Percentiles rank a stretch among this genome's conserved stretches.
phyloP scores from a whole-genome alignment of 2,329 filamentous ascomycete genomes.

The Xylaria sp. region DNA sequence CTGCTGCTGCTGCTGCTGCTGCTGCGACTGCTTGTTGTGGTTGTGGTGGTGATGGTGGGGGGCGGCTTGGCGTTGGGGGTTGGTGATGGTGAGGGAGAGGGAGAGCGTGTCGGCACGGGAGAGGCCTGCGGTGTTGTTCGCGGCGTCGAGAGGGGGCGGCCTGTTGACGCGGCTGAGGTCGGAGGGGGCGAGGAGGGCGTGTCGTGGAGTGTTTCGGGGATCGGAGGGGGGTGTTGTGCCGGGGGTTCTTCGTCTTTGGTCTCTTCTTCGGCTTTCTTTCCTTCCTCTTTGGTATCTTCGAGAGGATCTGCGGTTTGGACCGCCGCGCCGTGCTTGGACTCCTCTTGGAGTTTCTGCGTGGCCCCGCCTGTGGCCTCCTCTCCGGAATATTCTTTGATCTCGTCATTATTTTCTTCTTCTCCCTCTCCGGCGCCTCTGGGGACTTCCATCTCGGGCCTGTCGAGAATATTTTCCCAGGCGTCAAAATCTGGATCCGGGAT shows the following conservation, averaged over 20 bases:
- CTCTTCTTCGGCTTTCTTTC: not conserved
- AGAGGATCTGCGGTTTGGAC: not conserved
- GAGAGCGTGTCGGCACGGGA: not conserved
- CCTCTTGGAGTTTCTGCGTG: not conserved
- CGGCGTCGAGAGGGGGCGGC: not conserved
- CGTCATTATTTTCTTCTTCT: not conserved
- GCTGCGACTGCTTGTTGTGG: too few species aligned
- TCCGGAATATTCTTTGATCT: not conserved
- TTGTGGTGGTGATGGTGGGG: too few species aligned
- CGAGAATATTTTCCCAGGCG: too few species aligned
- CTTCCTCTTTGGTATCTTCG: not conserved
- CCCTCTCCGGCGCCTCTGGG: not conserved
- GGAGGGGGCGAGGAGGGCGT: not conserved
- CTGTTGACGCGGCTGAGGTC: not conserved
- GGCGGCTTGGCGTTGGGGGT: too few species aligned
- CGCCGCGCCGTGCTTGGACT: not conserved
- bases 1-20: too few species aligned
- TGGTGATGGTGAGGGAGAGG: not conserved
- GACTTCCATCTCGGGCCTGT: too few species aligned
- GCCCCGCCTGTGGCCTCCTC: too few species aligned
- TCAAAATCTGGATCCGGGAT: too few species aligned
- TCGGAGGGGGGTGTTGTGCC: not conserved
- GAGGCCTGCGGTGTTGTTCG: not conserved
- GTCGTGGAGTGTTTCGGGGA: not conserved
- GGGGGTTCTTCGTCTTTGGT: not conserved